Base-by-base conservation (phyloP, 164 flowering plant species). In the Umbilicus rupestris region DNA sequence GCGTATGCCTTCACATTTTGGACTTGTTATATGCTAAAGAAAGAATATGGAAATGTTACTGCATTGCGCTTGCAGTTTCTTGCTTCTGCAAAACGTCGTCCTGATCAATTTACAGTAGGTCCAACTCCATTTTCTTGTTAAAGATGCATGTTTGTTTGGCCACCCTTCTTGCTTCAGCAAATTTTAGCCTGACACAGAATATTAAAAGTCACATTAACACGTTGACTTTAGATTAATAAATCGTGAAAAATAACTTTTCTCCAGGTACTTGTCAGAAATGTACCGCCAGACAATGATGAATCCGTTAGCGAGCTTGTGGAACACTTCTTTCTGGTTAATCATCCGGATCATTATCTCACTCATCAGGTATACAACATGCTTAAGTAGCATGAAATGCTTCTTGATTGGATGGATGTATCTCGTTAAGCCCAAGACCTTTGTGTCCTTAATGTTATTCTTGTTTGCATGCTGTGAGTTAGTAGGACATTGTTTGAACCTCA, bases 271-370 rank as follows among this genome's bases (percentile, higher is more conserved):
- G 91, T 81, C 12, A 81, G 80, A 63, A 84, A 83, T 74, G 84
- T 86, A 28, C 91, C 91, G 14, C 88, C 90, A 35, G 90, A 84
- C 29, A 72, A 78, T 17, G 87, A 86, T 75, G 91, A 86, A 79
- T 81, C 91, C 50, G 74, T 80, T 33, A 82, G 81, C 69, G 86
- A 86, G 79, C 80, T 72, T 64, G 91, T 86, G 67, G 89, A 86
- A 79, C 87, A 86, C 46, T 86, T 86, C 70, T 86, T 86, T 66
- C 68, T 86, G 65, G 91, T 84, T 69, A 86, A 86, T 68, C 88
- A 84, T 72, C 85, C 85, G 4, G 83, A 83, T 70, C 71, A 81
- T 66, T 86, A 83, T 77, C 87, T 86, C 35, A 77, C 83, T 5
- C 82, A 86, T 76, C 88, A 86, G 88, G 90, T 86, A 45, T 45